Percentiles rank a stretch among this genome's conserved stretches.
phyloP scores from a whole-genome alignment of 1,284 basidiomycete genomes.

The Rhodotorula sp. region DNA sequence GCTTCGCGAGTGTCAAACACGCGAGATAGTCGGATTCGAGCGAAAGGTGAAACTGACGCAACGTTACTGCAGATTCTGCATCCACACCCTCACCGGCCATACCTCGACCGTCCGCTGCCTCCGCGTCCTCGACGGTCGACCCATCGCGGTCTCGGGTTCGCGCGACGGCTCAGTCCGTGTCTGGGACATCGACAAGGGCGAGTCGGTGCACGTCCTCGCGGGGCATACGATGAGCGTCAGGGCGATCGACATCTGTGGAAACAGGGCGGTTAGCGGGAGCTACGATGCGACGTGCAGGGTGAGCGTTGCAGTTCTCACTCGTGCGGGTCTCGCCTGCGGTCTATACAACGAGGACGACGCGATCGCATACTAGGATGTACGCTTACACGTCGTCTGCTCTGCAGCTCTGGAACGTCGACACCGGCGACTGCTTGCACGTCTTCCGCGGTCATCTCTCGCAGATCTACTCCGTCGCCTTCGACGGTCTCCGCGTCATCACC shows the following conservation, averaged over 20 bases:
- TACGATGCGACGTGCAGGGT: constrained; percentile 83
- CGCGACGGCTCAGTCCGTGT: constrained; percentile 82
- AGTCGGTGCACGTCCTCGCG: constrained; percentile 63
- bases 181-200: constrained; percentile 86
- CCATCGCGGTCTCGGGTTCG: constrained; percentile 85
- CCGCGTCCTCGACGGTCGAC: constrained; percentile 79
- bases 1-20: neutral
- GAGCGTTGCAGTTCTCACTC: constrained; percentile 53
- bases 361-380: no score
- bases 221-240: constrained; percentile 84
- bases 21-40: neutral
- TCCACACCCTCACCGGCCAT: constrained; percentile 79
- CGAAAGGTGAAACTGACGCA: neutral
- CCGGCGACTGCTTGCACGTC: constrained; percentile 62
- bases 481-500: constrained; percentile 78
- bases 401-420: constrained; percentile 79
- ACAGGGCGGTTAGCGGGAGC: constrained; percentile 77
- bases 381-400: constrained; percentile 5
- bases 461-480: constrained; percentile 91
- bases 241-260: constrained; percentile 82
- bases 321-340: constrained; percentile 67
- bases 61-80: constrained; percentile 56
- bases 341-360: no score
- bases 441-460: constrained; percentile 87
- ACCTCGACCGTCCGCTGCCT: constrained; percentile 88